These are phyloP conservation scores for Chenopodium quinoa DNA, from an alignment of 148 eudicot genomes.

Conservation along the genomic window DNA sequence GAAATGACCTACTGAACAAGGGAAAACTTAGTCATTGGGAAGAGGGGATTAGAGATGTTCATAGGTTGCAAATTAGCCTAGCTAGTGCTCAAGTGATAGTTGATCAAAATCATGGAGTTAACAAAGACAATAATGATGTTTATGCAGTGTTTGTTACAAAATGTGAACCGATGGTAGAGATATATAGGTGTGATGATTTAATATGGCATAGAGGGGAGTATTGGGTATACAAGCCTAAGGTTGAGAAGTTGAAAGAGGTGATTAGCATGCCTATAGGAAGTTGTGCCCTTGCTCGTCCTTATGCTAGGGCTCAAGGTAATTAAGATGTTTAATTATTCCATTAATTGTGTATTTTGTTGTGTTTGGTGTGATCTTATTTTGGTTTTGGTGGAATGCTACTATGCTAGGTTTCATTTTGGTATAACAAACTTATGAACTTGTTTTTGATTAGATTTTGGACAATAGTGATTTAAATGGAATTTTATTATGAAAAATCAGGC, in stretches of 20 bases:
- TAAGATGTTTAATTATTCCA: too few species aligned
- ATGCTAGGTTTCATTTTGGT: too few species aligned
- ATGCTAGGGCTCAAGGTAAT: constrained; percentile 13
- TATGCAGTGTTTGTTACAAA: constrained; percentile 50
- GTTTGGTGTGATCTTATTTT: not conserved
- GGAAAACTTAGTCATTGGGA: not conserved
- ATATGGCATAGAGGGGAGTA: constrained; percentile 51
- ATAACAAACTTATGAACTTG: too few species aligned
- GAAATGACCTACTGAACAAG: not conserved
- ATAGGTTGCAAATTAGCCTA: constrained; percentile 64
- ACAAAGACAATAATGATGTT: constrained; percentile 17
- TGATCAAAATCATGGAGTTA: constrained; percentile 18
- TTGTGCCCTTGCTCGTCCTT: constrained; percentile 57
- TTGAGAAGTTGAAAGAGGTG: constrained; percentile 39
- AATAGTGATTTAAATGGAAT: too few species aligned
- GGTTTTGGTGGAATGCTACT: not conserved
- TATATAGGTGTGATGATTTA: constrained; percentile 71
- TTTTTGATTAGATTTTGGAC: too few species aligned
- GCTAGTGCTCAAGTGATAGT: constrained; percentile 54
- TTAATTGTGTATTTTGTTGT: too few species aligned
- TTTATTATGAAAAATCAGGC: too few species aligned
- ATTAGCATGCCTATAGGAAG: constrained; percentile 64
- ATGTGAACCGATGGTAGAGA: constrained; percentile 80
- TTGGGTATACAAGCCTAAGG: constrained; percentile 58
- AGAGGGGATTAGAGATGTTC: constrained; percentile 53